phyloP scores from a whole-genome alignment of 2,329 filamentous ascomycete genomes.

The Daldinia sp. region DNA sequence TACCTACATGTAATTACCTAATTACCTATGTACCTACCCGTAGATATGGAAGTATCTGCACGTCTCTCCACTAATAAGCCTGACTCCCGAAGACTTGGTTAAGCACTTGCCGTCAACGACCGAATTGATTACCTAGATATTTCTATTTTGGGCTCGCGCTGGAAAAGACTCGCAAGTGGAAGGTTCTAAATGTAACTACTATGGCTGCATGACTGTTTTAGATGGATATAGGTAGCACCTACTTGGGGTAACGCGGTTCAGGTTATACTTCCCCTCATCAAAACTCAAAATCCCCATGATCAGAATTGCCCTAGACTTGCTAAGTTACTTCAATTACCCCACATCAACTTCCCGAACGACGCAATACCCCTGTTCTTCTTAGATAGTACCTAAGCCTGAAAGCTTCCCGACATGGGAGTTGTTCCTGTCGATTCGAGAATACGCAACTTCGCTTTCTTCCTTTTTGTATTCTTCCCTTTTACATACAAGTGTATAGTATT shows the following conservation, averaged over 20 bases:
- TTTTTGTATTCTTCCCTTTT: not conserved
- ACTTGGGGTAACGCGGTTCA: not conserved
- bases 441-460: conserved; percentile 22
- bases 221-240: not conserved
- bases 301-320: not conserved
- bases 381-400: conserved; percentile 16
- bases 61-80: conserved; percentile 17
- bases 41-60: conserved; percentile 3
- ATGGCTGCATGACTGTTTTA: no score
- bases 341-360: conserved; percentile 30
- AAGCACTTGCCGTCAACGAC: conserved; percentile 3
- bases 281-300: conserved; percentile 27
- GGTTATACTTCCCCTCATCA: conserved; percentile 19
- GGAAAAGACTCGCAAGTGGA: not conserved
- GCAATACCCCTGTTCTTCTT: conserved; percentile 29
- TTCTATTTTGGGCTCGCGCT: not conserved
- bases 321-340: conserved; percentile 29
- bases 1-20: not conserved
- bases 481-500: not conserved
- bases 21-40: not conserved
- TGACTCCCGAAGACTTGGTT: conserved; percentile 19
- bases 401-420: conserved; percentile 26
- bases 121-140: not conserved
- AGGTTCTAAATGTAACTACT: no score
- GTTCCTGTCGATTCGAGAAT: conserved; percentile 35